phyloP scores from a whole-genome alignment of 768 basidiomycete species.

The Hortiboletus campestris region DNA sequence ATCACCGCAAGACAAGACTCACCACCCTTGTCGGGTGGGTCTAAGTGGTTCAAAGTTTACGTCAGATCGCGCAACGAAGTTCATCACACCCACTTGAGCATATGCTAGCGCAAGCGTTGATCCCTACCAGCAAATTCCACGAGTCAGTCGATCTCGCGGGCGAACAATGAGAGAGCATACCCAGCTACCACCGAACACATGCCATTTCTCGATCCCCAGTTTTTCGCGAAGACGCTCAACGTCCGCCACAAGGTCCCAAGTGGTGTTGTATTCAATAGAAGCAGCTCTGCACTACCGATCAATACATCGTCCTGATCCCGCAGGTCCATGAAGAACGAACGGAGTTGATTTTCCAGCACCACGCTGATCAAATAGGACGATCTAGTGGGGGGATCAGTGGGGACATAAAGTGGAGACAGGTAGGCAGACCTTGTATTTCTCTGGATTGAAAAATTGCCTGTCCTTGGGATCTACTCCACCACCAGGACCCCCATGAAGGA shows the following conservation, averaged over 20 bases:
- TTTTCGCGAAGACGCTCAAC: constrained; percentile 79
- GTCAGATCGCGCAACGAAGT: neutral
- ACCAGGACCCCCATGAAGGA: constrained; percentile 83
- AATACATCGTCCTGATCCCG: constrained; percentile 1
- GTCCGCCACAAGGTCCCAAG: constrained; percentile 91
- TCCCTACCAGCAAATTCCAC: constrained; percentile 45
- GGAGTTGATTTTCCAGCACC: constrained; percentile 87
- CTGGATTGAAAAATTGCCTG: constrained; percentile 77
- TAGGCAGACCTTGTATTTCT: constrained; percentile 69
- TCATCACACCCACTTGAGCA: constrained; percentile 56
- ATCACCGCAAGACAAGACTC: constrained; percentile 71
- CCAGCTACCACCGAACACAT: constrained; percentile 95
- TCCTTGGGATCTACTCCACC: constrained; percentile 70
- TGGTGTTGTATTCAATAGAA: constrained; percentile 82
- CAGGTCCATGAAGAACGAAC: constrained; percentile 39
- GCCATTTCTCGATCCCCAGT: constrained; percentile 81
- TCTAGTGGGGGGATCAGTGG: constrained; percentile 40
- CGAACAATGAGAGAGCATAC: constrained; percentile 36
- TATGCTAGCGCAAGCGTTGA: constrained; percentile 86
- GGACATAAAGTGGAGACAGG: neutral
- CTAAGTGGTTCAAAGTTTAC: constrained; percentile 34
- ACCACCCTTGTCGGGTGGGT: constrained; percentile 79
- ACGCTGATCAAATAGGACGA: constrained; percentile 87
- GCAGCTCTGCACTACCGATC: constrained; percentile 52
- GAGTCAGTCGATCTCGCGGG: neutral